A percentile compares a stretch with the other conserved stretches of the same genome.
Conservation (phyloP, 2,329 filamentous ascomycete genomes). For the Cryphonectria parasitica region DNA sequence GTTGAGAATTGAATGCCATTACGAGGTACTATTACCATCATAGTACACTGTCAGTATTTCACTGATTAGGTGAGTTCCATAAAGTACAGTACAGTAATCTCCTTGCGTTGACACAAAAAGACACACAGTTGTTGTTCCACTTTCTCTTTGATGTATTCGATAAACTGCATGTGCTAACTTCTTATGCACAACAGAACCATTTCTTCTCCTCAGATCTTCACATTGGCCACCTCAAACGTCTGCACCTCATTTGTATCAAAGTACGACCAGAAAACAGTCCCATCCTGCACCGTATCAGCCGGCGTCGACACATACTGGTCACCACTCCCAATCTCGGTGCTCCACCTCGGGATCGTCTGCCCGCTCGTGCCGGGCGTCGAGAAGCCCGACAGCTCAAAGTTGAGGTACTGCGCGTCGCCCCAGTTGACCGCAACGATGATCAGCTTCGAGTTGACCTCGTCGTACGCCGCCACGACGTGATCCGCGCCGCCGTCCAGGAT, state of each 20-base stretch:
- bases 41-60: too few relatives aligned
- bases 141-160: too few relatives aligned
- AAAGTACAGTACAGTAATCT: too few relatives aligned
- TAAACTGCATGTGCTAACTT: too few relatives aligned
- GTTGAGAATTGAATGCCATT: too few relatives aligned
- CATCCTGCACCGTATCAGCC: constrained; percentile 39
- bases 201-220: constrained; percentile 30
- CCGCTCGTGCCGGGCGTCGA: constrained; percentile 37
- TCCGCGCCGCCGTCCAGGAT: constrained; percentile 43
- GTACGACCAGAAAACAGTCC: constrained; percentile 42
- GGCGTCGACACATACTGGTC: constrained; percentile 38
- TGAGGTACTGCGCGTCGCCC: constrained; percentile 41
- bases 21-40: too few relatives aligned
- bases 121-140: too few relatives aligned
- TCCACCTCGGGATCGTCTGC: constrained; percentile 42
- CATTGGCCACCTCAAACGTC: constrained; percentile 44
- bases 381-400: constrained; percentile 45
- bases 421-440: constrained; percentile 47
- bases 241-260: constrained; percentile 42
- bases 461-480: constrained; percentile 45
- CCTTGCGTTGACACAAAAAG: too few relatives aligned
- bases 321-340: constrained; percentile 42
- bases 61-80: too few relatives aligned
- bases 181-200: constrained; percentile 6
- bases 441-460: constrained; percentile 39